Evolutionary conservation across 805 yeast species (phyloP), one percentile per base, ranked within the genome.

Genomic region (Dipodascus geniculatus): DNA sequence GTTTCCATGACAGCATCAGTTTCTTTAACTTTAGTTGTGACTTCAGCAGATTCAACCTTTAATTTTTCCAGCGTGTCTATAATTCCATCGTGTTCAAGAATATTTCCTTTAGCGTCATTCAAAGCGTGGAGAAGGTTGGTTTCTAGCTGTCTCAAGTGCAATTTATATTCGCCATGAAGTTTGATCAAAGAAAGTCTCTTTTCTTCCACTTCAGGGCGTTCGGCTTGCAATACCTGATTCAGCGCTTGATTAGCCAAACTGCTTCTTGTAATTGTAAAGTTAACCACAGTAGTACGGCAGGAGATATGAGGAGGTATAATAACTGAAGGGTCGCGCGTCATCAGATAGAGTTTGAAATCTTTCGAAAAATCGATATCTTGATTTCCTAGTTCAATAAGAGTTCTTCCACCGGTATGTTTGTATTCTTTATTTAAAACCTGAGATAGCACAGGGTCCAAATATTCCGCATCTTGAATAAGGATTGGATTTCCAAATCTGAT

Each of bases 401-500:
- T 65, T 49, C 96, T 72, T 0, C 93, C 93, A 2, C 96, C 96
- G 24, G 81, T 73, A 24, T 74, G 71, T 24, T 74, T 74, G 42
- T 78, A 73, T 55, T 88, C 95, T 31, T 73, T 71, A 49, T 79
- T 74, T 50, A 91, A 65, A 1, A 91, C 66, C 0, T 84, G 74
- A 54, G 78, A 78, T 9, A 91, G 63, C 4, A 86, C 68, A 0
- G 96, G 95, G 63, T 91, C 91, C 62, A 78, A 82, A 58, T 75
- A 70, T 62, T 91, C 97, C 2, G 90, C 89, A 68, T 91, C 91
- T 58, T 80, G 80, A 17, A 91, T 74, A 14, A 90, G 63, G 4
- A 91, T 70, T 0, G 78, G 61, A 1, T 87, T 88, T 2, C 98
- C 97, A 72, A 90, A 90, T 58, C 93, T 72, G 23, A 90, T 64